Evolutionary conservation across 2,329 filamentous ascomycete species (phyloP).

Genomic region (Stenocarpella maydis): DNA sequence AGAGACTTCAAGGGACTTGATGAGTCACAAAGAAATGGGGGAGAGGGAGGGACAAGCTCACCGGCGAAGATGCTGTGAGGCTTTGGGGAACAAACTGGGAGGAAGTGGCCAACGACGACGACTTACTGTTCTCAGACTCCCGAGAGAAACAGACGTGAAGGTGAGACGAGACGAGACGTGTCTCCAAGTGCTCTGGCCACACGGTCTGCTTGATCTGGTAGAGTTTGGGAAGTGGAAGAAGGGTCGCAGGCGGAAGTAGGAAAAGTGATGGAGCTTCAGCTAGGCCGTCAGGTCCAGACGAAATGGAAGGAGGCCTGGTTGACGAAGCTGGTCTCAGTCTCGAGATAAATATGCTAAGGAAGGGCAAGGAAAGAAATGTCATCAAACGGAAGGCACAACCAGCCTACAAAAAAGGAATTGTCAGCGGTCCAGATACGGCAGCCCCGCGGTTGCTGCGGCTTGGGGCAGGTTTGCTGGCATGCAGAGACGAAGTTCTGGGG

Average conservation of each 20-base stretch:
- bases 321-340: neutral
- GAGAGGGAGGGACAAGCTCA: neutral
- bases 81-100: neutral
- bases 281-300: neutral
- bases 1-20: neutral
- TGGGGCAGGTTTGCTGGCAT: too few relatives aligned
- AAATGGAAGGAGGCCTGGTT: neutral
- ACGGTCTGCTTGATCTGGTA: too few relatives aligned
- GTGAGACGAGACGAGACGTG: neutral
- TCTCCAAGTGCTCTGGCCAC: too few relatives aligned
- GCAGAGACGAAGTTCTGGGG: neutral
- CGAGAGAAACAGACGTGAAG: too few relatives aligned
- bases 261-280: neutral
- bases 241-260: too few relatives aligned
- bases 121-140: neutral
- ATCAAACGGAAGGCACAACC: neutral
- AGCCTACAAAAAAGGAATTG: neutral
- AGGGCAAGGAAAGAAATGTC: neutral
- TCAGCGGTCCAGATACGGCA: neutral
- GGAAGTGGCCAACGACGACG: neutral
- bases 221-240: neutral
- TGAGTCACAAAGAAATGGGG: neutral
- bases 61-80: neutral
- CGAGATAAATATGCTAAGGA: neutral
- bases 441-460: neutral